These are phyloP conservation scores for Gossypium arboreum DNA, from an alignment of 345 rosid species.

Conservation along the genomic window DNA sequence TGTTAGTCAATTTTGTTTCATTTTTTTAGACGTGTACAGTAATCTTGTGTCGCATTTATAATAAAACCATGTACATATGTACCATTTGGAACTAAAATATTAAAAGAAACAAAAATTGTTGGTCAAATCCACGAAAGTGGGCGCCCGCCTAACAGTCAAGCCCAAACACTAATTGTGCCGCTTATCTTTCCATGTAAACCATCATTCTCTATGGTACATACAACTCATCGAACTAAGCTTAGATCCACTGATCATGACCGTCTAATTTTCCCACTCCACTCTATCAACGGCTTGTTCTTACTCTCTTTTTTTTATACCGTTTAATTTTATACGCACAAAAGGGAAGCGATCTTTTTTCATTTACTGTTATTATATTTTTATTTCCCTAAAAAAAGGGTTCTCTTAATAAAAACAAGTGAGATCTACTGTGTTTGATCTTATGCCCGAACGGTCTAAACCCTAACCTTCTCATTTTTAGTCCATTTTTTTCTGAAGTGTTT, in stretches of 20 bases:
- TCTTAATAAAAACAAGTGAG: not conserved
- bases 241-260: not conserved
- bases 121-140: slow-evolving; percentile 1
- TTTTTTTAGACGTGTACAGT: no score
- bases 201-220: not conserved
- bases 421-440: not conserved
- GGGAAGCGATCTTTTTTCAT: not conserved
- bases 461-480: not conserved
- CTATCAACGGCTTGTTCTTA: not conserved
- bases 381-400: not conserved
- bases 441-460: not conserved
- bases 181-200: not conserved
- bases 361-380: not conserved
- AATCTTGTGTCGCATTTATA: no score
- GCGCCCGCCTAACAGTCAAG: not conserved
- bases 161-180: not conserved
- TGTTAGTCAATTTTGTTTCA: no score
- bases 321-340: not conserved
- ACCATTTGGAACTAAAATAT: no score
- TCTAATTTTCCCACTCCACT: no score
- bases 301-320: not conserved
- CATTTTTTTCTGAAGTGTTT: not conserved
- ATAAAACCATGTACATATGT: no score
- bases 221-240: not conserved
- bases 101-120: not conserved